Evolutionary conservation across 1,284 basidiomycete genomes (phyloP), one percentile per base, ranked within the genome.

Genomic region (Inonotus obliquus): DNA sequence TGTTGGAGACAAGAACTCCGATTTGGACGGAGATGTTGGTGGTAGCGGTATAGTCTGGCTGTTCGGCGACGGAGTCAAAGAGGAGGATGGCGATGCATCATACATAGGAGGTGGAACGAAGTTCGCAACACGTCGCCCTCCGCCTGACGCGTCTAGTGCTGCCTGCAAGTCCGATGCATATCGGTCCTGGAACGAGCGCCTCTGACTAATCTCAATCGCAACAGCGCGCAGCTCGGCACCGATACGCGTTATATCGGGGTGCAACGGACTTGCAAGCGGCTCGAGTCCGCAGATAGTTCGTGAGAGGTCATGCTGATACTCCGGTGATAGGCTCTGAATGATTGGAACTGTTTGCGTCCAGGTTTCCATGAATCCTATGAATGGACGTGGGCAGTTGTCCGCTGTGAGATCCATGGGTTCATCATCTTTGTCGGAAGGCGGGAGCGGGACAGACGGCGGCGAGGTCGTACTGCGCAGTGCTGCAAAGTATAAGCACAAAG

Each of bases 181-280:
- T 7, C 88, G 77, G 64, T 89, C 82, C 70, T 92, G 91, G 73
- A 93, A 93, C 0, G 87, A 85, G n/a, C 91, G 76, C 3, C 91
- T 74, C 72, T 91, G 89, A 63, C 86, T 87, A 66, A 91, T 90
- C 67, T 91, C 89, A 58, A 91, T 90, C 0, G 89, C 86, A 0
- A 92, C 86, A 0, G 88, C 86, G 17, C 88, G 80, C 13, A 92
- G 72, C 73, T 91, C 88, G 0, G 87, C 87, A 4, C 89, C 82
- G 58, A 92, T 84, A 0, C 87, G 84, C 9, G 76, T 74, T 13
- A 89, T 68, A 0, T 73, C 66, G 1, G 73, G 70, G 57, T 80
- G 72, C 38, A 69, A 17, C 0, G 80, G 77, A 3, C 72, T 61
- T 2, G 71, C 62, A 59, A 86, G 57, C 0, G 85, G 79, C 14